Evolutionary conservation across 495 filamentous ascomycete genomes (phyloP).

Genomic region (Aspergillus steynii): DNA sequence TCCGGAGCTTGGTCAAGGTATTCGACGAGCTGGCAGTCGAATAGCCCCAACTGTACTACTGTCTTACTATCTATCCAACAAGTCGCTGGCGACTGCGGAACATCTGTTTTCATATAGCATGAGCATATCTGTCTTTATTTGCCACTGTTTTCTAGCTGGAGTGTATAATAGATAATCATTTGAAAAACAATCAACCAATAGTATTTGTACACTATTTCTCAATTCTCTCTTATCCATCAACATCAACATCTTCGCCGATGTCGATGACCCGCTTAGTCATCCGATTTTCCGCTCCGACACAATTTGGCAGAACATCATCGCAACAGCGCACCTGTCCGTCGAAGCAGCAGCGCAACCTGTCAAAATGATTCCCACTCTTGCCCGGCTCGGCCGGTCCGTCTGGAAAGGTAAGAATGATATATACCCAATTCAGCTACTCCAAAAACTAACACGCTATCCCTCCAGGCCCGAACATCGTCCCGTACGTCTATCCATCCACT

Average conservation of each 20-base stretch:
- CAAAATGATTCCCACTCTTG: constrained; percentile 62
- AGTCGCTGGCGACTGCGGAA: constrained; percentile 37
- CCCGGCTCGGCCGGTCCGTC: constrained; percentile 64
- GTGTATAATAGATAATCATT: neutral
- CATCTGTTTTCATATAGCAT: constrained; percentile 10
- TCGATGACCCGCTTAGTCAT: constrained; percentile 6
- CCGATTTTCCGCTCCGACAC: constrained; percentile 2
- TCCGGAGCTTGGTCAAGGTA: constrained; percentile 71
- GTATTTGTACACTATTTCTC: neutral
- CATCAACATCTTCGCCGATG: no score
- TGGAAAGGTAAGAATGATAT: constrained; percentile 63
- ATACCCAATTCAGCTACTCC: neutral
- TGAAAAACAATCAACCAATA: neutral
- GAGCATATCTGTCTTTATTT: neutral
- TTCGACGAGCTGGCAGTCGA: constrained; percentile 60
- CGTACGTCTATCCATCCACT: constrained; percentile 37
- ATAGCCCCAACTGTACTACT: constrained; percentile 18
- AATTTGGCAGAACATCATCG: constrained; percentile 10
- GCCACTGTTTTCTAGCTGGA: neutral
- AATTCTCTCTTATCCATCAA: neutral
- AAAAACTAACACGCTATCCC: neutral
- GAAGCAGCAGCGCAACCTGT: constrained; percentile 12
- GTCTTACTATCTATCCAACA: constrained; percentile 9
- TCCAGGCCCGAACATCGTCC: constrained; percentile 55
- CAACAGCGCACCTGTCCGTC: constrained; percentile 4